These are phyloP conservation scores for Pichia insulana DNA, from an alignment of 805 yeast species.

Conservation along the genomic window DNA sequence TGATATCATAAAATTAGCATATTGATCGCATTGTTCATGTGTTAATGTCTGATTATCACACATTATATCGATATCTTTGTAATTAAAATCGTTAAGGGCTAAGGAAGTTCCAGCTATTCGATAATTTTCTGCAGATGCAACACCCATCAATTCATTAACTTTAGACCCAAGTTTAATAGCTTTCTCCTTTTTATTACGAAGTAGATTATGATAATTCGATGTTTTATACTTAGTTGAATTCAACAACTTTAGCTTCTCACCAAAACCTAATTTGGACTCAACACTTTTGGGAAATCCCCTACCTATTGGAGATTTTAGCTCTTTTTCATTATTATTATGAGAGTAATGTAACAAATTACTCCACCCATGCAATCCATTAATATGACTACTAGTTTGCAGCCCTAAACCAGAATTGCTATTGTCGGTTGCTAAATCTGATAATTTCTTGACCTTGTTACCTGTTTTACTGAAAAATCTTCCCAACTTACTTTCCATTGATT, in stretches of 20 bases:
- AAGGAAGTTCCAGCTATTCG: slow-evolving; percentile 4
- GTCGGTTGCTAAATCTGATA: slow-evolving; percentile 6
- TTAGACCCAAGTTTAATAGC: slow-evolving; percentile 7
- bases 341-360: neutral
- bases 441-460: slow-evolving; percentile 6
- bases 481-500: slow-evolving; percentile 4
- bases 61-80: slow-evolving; percentile 21
- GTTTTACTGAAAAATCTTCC: slow-evolving; percentile 6
- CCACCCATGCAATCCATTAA: neutral
- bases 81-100: slow-evolving; percentile 5
- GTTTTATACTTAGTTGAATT: slow-evolving; percentile 23
- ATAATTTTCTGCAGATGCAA: neutral
- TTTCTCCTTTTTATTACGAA: slow-evolving; percentile 24
- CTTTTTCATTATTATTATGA: slow-evolving; percentile 12
- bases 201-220: slow-evolving; percentile 20
- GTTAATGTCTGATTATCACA: slow-evolving; percentile 21
- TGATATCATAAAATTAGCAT: slow-evolving; percentile 44
- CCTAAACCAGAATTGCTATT: slow-evolving; percentile 5
- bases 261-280: slow-evolving; percentile 19
- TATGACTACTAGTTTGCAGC: neutral
- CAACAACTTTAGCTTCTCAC: slow-evolving; percentile 9
- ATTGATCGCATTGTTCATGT: slow-evolving; percentile 30
- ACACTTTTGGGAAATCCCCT: slow-evolving; percentile 22
- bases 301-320: slow-evolving; percentile 24
- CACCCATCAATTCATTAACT: slow-evolving; percentile 1